These are phyloP conservation scores for Sporisorium exsertum DNA, from an alignment of 1,284 basidiomycete genomes.

Conservation along the genomic window DNA sequence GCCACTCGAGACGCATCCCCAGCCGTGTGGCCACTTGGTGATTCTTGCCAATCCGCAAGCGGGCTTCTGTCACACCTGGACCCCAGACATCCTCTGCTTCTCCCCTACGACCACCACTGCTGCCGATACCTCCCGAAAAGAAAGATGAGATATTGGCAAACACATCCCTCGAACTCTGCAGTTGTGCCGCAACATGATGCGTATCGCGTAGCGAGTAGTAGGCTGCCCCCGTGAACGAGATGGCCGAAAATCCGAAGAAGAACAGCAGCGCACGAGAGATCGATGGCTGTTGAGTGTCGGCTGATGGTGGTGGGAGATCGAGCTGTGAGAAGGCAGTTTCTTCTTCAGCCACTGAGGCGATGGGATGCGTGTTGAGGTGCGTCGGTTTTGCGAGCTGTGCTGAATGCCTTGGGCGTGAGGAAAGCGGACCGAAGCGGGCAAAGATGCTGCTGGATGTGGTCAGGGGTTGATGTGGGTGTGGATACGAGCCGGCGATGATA, in stretches of 20 bases:
- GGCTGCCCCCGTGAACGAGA: slow-evolving; percentile 30
- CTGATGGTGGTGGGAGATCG: neutral
- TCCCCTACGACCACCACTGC: too few relatives aligned
- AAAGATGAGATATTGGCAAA: slow-evolving; percentile 40
- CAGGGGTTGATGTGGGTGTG: neutral
- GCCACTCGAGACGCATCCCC: slow-evolving; percentile 37
- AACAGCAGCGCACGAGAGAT: slow-evolving; percentile 29
- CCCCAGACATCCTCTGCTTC: slow-evolving; percentile 16
- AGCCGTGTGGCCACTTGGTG: slow-evolving; percentile 38
- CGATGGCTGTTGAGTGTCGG: slow-evolving; percentile 16
- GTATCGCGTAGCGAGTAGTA: slow-evolving; percentile 37
- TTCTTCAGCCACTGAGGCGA: neutral
- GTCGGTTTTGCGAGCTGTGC: neutral
- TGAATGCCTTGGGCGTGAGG: slow-evolving; percentile 2
- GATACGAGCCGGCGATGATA: neutral
- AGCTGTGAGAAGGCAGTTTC: slow-evolving; percentile 1
- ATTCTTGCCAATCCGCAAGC: slow-evolving; percentile 23
- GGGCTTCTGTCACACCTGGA: slow-evolving; percentile 17
- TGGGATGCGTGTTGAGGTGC: neutral
- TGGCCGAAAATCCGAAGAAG: slow-evolving; percentile 30
- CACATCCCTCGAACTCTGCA: slow-evolving; percentile 18
- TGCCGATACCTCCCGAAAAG: slow-evolving; percentile 7
- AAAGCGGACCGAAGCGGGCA: neutral
- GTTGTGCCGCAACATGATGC: slow-evolving; percentile 16
- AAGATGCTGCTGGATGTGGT: neutral